phyloP scores from a whole-genome alignment of 129 eudicot genomes.

The Escallonia rubra region DNA sequence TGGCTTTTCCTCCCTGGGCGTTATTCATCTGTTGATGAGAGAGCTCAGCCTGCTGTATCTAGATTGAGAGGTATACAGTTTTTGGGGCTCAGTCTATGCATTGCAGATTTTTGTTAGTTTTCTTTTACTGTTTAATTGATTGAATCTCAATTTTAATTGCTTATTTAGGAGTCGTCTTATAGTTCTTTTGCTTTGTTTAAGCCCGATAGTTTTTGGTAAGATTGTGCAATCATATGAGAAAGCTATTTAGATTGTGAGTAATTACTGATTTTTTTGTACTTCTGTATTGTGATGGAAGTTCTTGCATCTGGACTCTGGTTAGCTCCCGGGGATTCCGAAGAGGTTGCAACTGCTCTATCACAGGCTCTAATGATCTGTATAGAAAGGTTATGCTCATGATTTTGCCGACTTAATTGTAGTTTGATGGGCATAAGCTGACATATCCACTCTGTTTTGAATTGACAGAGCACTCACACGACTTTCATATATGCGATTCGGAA shows the following conservation, averaged over 20 bases:
- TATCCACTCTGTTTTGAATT: conserved; percentile 1
- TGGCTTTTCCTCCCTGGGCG: conserved; percentile 98
- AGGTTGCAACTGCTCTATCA: conserved; percentile 86
- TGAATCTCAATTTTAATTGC: not conserved
- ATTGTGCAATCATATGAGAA: not conserved
- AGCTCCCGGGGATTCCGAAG: conserved; percentile 98
- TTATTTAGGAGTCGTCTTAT: not conserved
- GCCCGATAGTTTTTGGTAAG: not conserved
- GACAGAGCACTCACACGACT: conserved; percentile 72
- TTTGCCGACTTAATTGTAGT: not conserved
- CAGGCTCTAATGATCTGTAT: conserved; percentile 89
- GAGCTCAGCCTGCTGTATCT: conserved; percentile 73
- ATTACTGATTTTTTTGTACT: conserved; percentile 3
- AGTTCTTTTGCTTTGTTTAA: not conserved
- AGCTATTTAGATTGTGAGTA: not conserved
- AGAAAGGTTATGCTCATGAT: conserved; percentile 60
- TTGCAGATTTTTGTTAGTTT: not conserved
- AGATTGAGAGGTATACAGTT: conserved; percentile 63
- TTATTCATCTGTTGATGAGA: conserved; percentile 58
- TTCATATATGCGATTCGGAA: conserved; percentile 90
- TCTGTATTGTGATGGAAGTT: conserved; percentile 29
- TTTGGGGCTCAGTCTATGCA: not conserved
- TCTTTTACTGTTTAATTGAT: not conserved
- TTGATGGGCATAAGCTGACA: not conserved
- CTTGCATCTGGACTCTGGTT: conserved; percentile 96